Evolutionary conservation across 768 basidiomycete species (phyloP), one percentile per base, ranked within the genome.

Genomic region (Coprinopsis sp.): DNA sequence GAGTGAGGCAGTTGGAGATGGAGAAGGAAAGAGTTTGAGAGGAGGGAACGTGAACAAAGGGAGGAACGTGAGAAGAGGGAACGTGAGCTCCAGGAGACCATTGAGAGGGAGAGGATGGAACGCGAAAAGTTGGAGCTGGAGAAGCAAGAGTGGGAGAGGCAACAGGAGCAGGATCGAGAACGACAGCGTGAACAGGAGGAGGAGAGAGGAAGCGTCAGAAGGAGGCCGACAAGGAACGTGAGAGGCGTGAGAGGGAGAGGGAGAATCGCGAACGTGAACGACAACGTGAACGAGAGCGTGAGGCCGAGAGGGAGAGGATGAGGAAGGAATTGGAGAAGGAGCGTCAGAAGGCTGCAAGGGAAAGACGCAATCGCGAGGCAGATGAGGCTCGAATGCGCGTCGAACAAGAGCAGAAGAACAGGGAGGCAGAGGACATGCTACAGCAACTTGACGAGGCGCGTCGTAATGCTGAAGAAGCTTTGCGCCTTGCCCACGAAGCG

Each of bases 291-390:
- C n/a, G n/a, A n/a, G n/a, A n/a, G n/a, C n/a, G n/a, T n/a, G n/a
- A n/a, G n/a, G n/a, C n/a, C n/a, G n/a, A n/a, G n/a, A n/a, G n/a
- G n/a, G n/a, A n/a, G n/a, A n/a, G n/a, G n/a, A n/a, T n/a, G 39
- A 31, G 46, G 43, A 33, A 46, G 33, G 39, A n/a, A n/a, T n/a
- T n/a, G n/a, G 43, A 52, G 25, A 43, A 41, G 22, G 47, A 51
- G 38, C 28, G 40, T 4, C 41, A 41, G 46, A 27, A 10, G 23
- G 21, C 14, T 6, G 43, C 28, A 11, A 8, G 30, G 31, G 43
- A 44, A 21, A 44, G 42, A 38, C 24, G 34, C 19, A 36, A 45
- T 36, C 36, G 46, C 36, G 25, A 29, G 33, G 38, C 13, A 24
- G 43, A 43, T 19, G 33, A 36, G 33, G 33, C 11, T 4, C 33